Evolutionary conservation across 2,329 filamentous ascomycete species (phyloP), one percentile per base, ranked within the genome.

Genomic region (Claviceps pazoutovae): DNA sequence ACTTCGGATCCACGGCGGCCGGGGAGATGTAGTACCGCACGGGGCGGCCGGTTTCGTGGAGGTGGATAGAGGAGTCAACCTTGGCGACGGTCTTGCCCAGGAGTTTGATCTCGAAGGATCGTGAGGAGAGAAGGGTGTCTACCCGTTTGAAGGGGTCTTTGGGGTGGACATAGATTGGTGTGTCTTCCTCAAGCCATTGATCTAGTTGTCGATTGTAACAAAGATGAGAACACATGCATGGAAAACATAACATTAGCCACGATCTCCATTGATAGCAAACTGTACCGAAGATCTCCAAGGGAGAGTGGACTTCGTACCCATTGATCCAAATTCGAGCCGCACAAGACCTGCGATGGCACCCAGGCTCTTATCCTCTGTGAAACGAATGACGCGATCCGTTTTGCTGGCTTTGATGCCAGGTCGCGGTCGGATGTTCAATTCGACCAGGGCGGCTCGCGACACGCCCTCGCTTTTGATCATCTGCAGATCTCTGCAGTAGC

Each of bases 101-200:
- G 4, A 77, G 56, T 21, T 68, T 68, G 39, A 85, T 68, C 11
- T 73, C 68, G 37, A 85, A 62, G 1, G 64, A 63, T 1, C 82
- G 74, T 1, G 70, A 68, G 0, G 79, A 83, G 1, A 69, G 68
- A 5, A 85, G 62, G 26, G 80, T 74, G 52, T 84, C 81, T 54
- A 86, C 68, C 13, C 82, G 74, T 57, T 82, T 82, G 66, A 77
- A 84, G 0, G 82, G 82, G 51, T 85, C 81, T 56, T 83, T 84
- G 0, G 82, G 81, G 53, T 86, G 82, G 3, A 78, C 71, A 57
- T 74, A 74, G 51, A 84, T 75, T 1, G 72, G 74, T 1, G 68
- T 66, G 49, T 82, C 78, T 64, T 84, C 81, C 59, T 82, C 79
- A 1, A 70, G 52, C 67, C 67, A 70, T 54, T 65, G 64, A 56